These are phyloP conservation scores for Fusarium sacchari DNA, from an alignment of 2,329 filamentous ascomycete genomes.

Conservation along the genomic window DNA sequence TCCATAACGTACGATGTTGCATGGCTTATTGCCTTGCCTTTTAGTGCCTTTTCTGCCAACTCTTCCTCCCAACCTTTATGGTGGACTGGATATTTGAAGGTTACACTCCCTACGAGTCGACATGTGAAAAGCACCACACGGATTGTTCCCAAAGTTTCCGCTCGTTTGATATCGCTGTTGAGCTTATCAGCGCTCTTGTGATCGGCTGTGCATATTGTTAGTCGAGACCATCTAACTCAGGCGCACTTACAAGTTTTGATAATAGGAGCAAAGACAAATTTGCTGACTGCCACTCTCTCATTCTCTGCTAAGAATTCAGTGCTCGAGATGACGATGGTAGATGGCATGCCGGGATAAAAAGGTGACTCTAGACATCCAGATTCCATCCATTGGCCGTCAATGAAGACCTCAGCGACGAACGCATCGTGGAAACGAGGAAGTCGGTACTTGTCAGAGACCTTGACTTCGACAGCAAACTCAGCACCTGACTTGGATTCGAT, in stretches of 20 bases:
- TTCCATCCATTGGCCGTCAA: constrained; percentile 28
- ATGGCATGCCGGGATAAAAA: not conserved
- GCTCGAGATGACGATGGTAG: not conserved
- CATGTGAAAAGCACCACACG: too few relatives aligned
- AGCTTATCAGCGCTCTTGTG: too few relatives aligned
- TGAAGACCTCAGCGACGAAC: fast-evolving
- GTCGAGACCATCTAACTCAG: too few relatives aligned
- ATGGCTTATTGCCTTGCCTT: constrained; percentile 43
- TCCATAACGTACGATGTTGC: constrained; percentile 23
- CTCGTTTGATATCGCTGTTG: too few relatives aligned
- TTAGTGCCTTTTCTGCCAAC: constrained; percentile 43
- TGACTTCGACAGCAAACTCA: constrained; percentile 25
- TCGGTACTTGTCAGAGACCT: not conserved
- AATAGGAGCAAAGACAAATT: too few relatives aligned
- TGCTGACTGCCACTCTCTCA: not conserved
- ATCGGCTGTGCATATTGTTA: too few relatives aligned
- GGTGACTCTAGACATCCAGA: fast-evolving
- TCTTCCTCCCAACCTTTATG: too few relatives aligned
- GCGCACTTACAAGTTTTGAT: too few relatives aligned
- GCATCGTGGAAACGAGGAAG: fast-evolving
- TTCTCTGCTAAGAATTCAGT: not conserved
- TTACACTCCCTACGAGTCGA: too few relatives aligned
- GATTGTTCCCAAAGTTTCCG: too few relatives aligned
- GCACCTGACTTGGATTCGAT: constrained; percentile 40
- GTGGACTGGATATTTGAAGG: too few relatives aligned